phyloP scores from a whole-genome alignment of 148 eudicot genomes.

The Arctostaphylos glauca region DNA sequence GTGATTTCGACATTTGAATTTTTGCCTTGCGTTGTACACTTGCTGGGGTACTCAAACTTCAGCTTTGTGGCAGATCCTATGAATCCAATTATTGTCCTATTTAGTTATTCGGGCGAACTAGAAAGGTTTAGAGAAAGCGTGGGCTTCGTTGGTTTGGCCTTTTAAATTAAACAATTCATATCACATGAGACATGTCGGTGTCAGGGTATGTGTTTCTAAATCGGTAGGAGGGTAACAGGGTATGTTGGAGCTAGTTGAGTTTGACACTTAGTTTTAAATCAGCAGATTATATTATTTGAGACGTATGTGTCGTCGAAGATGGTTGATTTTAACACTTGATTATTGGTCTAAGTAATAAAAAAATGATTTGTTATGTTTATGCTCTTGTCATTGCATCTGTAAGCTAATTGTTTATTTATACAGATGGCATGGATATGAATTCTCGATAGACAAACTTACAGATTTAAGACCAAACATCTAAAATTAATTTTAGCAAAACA shows the following conservation, averaged over 20 bases:
- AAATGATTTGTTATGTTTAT: background rate
- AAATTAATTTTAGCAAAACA: background rate
- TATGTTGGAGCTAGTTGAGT: background rate
- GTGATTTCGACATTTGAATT: background rate
- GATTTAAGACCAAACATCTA: conserved; percentile 3
- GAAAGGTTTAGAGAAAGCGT: background rate
- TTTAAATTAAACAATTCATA: background rate
- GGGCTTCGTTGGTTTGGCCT: background rate
- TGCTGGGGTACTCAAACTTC: background rate
- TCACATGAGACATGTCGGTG: background rate
- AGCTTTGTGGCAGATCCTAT: too few relatives aligned
- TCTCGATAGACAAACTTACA: background rate
- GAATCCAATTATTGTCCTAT: background rate
- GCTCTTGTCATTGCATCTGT: background rate
- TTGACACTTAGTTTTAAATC: background rate
- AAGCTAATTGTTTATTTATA: background rate
- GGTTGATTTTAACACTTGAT: background rate
- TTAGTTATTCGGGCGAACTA: background rate
- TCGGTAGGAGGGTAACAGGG: background rate
- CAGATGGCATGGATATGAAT: background rate
- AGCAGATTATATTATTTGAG: background rate
- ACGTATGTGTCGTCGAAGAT: background rate
- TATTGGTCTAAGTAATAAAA: background rate
- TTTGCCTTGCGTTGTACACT: background rate
- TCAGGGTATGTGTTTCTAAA: background rate